Evolutionary conservation across 441 rosid genomes (phyloP), one percentile per base, ranked within the genome.

Genomic region (Syzygium syzygioides): DNA sequence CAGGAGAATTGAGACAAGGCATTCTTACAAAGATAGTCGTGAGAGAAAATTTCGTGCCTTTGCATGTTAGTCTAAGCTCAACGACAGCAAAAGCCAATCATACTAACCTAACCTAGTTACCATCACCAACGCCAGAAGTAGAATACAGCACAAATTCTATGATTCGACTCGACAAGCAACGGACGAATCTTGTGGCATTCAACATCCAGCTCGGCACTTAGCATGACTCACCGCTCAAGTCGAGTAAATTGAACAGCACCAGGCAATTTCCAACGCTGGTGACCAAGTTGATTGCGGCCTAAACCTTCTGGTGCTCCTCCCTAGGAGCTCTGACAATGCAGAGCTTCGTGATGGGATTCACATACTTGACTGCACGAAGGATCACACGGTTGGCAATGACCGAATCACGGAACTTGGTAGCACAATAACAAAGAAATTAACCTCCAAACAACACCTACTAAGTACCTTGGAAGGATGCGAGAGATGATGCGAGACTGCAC

Each of bases 241-340:
- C 93, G 20, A 97, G 93, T 88, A 96, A 90, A 89, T 97, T 96
- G 48, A 97, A 91, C 9, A 95, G 53, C 53, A 96, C 95, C 0
- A 94, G 94, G 79, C 95, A 96, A 90, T 94, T 95, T 14, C 94
- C 96, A 23, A 96, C 92, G 86, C 91, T 93, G 80, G 92, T 94
- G 68, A 96, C 94, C 94, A 95, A 87, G 88, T 95, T 96, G 71
- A 95, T 94, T 13, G 98, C 97, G 30, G 94, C 92, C 97, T 98
- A 96, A 59, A 96, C 96, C 79, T 94, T 94, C 90, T 91, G 95
- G 89, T 94, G 92, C 34, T 95, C 96, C 30, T 95, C 98, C 86
- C 97, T 91, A 6, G 97, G 94, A 32, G 94, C 91, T 94, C 99
- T 93, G 60, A 97, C 90, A 15, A 97, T 92, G 64, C 95, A 94